Conservation (phyloP, 345 rosid species). For the Ailanthus altissimus region DNA sequence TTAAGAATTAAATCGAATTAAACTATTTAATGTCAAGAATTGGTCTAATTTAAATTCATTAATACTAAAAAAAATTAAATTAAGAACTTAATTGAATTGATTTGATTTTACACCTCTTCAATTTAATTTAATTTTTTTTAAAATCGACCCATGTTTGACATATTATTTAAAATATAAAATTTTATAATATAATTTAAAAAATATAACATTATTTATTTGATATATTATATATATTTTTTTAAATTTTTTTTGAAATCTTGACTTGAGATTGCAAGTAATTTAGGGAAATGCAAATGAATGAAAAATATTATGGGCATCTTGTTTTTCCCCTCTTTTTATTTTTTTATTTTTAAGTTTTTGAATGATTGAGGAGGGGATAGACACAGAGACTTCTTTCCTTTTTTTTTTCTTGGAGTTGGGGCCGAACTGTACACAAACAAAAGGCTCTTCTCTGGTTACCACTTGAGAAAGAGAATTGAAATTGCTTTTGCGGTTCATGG, state of each 20-base stretch:
- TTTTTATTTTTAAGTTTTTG: not conserved
- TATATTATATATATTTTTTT: no score
- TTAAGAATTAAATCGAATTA: no score
- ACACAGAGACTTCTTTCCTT: not conserved
- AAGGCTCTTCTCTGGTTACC: not conserved
- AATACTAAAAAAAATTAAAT: no score
- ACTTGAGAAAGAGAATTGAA: not conserved
- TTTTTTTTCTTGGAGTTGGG: not conserved
- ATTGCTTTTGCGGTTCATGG: not conserved
- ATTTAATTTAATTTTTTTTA: no score
- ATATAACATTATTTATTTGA: not conserved
- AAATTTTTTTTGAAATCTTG: not conserved
- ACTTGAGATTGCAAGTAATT: not conserved
- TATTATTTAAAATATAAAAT: no score
- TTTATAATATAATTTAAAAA: no score
- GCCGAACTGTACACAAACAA: not conserved
- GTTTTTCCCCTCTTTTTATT: not conserved
- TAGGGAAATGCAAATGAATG: not conserved
- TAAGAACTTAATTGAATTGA: no score
- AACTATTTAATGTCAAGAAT: no score
- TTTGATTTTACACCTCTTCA: no score
- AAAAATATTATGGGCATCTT: not conserved
- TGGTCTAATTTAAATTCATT: no score
- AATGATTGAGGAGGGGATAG: not conserved
- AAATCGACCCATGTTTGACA: no score